phyloP scores from a whole-genome alignment of 371 early-diverging fungal genomes.

The Coemansia sp. region DNA sequence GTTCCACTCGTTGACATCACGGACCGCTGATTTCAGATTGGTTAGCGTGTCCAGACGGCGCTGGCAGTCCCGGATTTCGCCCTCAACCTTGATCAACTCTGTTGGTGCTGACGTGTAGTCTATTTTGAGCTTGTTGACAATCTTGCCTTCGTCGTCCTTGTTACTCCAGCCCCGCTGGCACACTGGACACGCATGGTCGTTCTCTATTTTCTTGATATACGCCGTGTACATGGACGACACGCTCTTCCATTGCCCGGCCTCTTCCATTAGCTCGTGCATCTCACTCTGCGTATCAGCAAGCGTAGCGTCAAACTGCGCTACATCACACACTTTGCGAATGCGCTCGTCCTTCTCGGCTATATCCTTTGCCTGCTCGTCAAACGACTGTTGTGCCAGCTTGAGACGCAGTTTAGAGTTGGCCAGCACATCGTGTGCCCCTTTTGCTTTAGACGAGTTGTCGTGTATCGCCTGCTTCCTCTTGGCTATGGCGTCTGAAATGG shows the following conservation, averaged over 20 bases:
- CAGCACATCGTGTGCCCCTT: slow-evolving; percentile 35
- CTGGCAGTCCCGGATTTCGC: slow-evolving; percentile 49
- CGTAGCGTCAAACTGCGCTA: slow-evolving; percentile 14
- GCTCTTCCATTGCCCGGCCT: slow-evolving; percentile 53
- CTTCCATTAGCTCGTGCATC: slow-evolving; percentile 41
- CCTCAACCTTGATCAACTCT: slow-evolving; percentile 50
- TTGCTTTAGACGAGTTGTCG: slow-evolving; percentile 19
- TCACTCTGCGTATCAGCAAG: slow-evolving; percentile 30
- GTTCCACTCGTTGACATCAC: slow-evolving; percentile 53
- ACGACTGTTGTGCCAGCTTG: slow-evolving; percentile 19
- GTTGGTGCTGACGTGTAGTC: slow-evolving; percentile 54
- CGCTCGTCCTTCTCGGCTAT: slow-evolving; percentile 16
- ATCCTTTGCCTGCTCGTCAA: slow-evolving; percentile 19
- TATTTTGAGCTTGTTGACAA: slow-evolving; percentile 55
- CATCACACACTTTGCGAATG: slow-evolving; percentile 22
- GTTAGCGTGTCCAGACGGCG: slow-evolving; percentile 49
- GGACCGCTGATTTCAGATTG: slow-evolving; percentile 52
- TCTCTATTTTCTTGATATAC: slow-evolving; percentile 56
- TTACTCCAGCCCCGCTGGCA: slow-evolving; percentile 63
- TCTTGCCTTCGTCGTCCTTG: slow-evolving; percentile 55
- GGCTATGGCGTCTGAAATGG: slow-evolving; percentile 17
- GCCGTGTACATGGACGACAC: slow-evolving; percentile 61
- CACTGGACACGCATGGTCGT: slow-evolving; percentile 64
- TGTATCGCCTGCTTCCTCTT: slow-evolving; percentile 20
- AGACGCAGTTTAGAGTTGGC: slow-evolving; percentile 28